phyloP scores from a whole-genome alignment of 2,329 filamentous ascomycete genomes.

The Colletotrichum australisinense region DNA sequence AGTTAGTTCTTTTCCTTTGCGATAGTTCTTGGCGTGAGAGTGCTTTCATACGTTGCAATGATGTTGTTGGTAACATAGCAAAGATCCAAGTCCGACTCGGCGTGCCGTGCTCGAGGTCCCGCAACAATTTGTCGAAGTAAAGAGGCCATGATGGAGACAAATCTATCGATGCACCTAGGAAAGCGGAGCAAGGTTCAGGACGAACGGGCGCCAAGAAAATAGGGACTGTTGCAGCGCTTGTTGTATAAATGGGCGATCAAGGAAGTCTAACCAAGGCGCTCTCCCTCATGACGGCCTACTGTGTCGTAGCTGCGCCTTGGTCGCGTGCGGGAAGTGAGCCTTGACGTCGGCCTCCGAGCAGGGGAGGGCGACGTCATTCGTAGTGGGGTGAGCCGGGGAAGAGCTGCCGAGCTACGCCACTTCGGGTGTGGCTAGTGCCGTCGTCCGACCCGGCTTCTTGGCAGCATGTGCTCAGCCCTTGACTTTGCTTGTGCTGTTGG shows the following conservation, averaged over 20 bases:
- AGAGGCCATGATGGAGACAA: constrained; percentile 67
- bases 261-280: background rate
- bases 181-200: constrained; percentile 24
- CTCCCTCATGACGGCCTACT: constrained; percentile 16
- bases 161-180: constrained; percentile 8
- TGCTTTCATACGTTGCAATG: constrained; percentile 66
- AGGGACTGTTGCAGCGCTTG: constrained; percentile 19
- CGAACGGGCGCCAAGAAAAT: constrained; percentile 9
- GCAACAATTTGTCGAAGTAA: constrained; percentile 92
- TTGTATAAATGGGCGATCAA: constrained; percentile 9
- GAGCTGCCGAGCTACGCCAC: constrained; percentile 21
- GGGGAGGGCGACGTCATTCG: constrained; percentile 28
- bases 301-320: constrained; percentile 20
- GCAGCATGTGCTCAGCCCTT: constrained; percentile 20
- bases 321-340: constrained; percentile 25
- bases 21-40: constrained; percentile 44
- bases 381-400: constrained; percentile 26
- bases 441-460: constrained; percentile 11
- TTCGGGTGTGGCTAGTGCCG: constrained; percentile 30
- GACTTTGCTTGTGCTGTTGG: background rate
- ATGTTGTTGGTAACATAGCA: constrained; percentile 94
- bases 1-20: background rate
- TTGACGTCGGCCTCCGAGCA: constrained; percentile 22
- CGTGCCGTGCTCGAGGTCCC: constrained; percentile 83
- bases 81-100: constrained; percentile 89